Percentiles rank a stretch among this genome's conserved stretches.
phyloP scores from a whole-genome alignment of 495 filamentous ascomycete species.

The Penicillium pancosmium region DNA sequence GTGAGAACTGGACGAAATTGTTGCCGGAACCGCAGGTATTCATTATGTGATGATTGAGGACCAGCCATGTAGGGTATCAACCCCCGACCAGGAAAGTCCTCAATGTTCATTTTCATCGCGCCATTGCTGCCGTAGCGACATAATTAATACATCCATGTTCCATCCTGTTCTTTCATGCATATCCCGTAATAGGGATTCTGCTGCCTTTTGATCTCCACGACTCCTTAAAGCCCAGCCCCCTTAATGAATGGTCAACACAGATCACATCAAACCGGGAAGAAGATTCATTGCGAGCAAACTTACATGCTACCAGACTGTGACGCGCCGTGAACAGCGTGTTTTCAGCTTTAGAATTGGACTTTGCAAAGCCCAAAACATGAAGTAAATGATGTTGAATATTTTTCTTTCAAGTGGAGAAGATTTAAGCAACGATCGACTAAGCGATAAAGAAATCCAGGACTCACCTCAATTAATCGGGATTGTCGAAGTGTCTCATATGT shows the following conservation, averaged over 20 bases:
- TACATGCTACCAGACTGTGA: constrained; percentile 34
- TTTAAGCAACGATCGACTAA: too few species aligned
- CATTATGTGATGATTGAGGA: background rate
- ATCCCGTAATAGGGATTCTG: constrained; percentile 26
- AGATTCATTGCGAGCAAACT: background rate
- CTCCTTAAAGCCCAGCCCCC: constrained; percentile 36
- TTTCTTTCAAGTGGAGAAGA: constrained; percentile 18
- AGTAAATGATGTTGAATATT: constrained; percentile 29
- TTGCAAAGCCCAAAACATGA: constrained; percentile 29
- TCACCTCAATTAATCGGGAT: constrained; percentile 29
- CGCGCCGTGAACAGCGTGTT: constrained; percentile 37
- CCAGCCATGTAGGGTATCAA: too few species aligned
- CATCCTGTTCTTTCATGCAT: constrained; percentile 36
- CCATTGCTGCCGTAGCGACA: constrained; percentile 30
- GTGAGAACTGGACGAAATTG: constrained; percentile 3
- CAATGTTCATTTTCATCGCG: constrained; percentile 13
- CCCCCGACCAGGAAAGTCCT: too few species aligned
- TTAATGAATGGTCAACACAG: constrained; percentile 8
- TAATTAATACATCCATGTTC: constrained; percentile 30
- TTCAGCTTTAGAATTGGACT: constrained; percentile 33
- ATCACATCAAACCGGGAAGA: background rate
- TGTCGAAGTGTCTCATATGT: constrained; percentile 28
- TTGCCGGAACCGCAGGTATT: background rate
- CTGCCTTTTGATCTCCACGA: constrained; percentile 29
- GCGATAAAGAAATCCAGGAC: background rate